Evolutionary conservation across 306 rosid species (phyloP).

Genomic region (Cicer chorassanicum): DNA sequence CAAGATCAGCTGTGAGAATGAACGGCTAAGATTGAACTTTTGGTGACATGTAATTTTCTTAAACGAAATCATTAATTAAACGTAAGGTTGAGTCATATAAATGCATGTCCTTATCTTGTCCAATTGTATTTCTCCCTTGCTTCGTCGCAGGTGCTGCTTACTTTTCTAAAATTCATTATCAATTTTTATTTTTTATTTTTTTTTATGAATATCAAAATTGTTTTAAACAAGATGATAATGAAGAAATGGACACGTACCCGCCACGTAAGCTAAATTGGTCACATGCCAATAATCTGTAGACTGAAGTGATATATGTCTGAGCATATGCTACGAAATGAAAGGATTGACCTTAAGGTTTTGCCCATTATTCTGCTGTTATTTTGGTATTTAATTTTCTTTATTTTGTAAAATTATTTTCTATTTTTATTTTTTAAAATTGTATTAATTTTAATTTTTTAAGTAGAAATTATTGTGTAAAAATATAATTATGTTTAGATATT

Average conservation of each 20-base stretch:
- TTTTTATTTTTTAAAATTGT: too few relatives aligned
- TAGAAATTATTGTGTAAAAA: too few relatives aligned
- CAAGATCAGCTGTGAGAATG: background rate
- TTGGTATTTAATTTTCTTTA: too few relatives aligned
- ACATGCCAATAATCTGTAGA: background rate
- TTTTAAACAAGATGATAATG: conserved; percentile 1
- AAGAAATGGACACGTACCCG: conserved; percentile 38
- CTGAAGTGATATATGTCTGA: too few relatives aligned
- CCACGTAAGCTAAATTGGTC: conserved; percentile 47
- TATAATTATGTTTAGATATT: too few relatives aligned
- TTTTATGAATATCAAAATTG: background rate
- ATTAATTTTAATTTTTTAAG: too few relatives aligned
- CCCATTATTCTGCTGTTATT: too few relatives aligned
- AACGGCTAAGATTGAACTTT: conserved; percentile 36
- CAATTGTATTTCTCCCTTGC: background rate
- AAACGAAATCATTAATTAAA: conserved; percentile 37
- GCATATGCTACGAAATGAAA: too few relatives aligned
- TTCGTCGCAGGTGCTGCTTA: background rate
- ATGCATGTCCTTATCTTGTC: conserved; percentile 11
- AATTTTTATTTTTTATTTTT: too few relatives aligned
- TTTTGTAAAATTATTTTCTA: too few relatives aligned
- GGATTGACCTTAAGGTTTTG: too few relatives aligned
- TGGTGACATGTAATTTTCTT: conserved; percentile 40
- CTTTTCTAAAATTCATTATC: conserved; percentile 1
- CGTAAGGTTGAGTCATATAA: conserved; percentile 32